Base-by-base conservation (phyloP, 1,139 yeast species). In the Taphrina communis region DNA sequence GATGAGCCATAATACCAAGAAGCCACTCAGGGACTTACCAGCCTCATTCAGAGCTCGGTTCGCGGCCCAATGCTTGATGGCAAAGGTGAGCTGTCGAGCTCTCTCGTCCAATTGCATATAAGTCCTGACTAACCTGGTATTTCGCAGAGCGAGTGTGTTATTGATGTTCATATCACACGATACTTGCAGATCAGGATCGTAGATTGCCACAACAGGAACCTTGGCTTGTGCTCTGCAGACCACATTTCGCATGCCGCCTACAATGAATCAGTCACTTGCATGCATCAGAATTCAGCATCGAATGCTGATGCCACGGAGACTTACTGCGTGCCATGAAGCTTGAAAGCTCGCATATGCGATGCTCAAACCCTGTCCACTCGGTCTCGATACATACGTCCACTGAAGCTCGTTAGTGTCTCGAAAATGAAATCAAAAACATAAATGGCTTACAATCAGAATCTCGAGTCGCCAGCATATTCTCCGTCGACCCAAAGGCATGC, bases 151-250 rank as follows among this genome's bases (percentile, higher is more conserved):
- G 55, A 73, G 62, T 17, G 72, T 71, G 50, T 74, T 73, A 65
- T 74, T 74, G 65, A 74, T 69, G 69, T 74, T 74, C 73, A 74
- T 73, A 56, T 74, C 76, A 61, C 76, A 73, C 17, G 74, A 67
- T 9, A 74, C 61, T 25, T 70, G 58, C 44, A 69, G 62, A 50
- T 73, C 74, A 17, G 75, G 74, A 65, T 74, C 76, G 74, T 74
- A 73, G 36, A 74, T 68, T 52, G 73, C 73, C 21, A 73, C 76
- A 25, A 74, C 74, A 21, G 76, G 76, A 7, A 74, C 76, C 52
- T 73, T 73, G 31, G 76, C 76, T 7, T 71, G 71, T 1, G 76
- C 73, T 19, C 74, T 73, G 52, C 76, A 74, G 6, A 73, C 70
- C 9, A 74, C 71, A 8, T 73, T 68, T 60, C 72, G 72, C 75